These are phyloP conservation scores for Alternaria arbusti DNA, from an alignment of 2,329 filamentous ascomycete species.

Conservation along the genomic window DNA sequence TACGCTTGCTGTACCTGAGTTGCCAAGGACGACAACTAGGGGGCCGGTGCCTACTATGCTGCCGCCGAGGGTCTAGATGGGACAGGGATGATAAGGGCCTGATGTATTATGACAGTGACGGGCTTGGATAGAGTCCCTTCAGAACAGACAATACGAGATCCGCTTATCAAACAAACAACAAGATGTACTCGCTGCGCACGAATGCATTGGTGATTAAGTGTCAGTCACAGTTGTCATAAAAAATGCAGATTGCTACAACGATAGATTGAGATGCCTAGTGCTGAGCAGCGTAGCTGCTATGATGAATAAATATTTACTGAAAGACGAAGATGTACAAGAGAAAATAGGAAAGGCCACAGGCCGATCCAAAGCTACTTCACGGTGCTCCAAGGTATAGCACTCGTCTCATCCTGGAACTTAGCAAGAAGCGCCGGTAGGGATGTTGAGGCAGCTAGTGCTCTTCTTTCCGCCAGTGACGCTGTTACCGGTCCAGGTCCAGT, in stretches of 20 bases:
- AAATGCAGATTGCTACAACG: background rate
- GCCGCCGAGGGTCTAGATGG: slow-evolving; percentile 21
- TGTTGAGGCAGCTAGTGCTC: slow-evolving; percentile 40
- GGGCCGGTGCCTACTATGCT: slow-evolving; percentile 33
- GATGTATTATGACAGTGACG: no score
- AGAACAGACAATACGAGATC: background rate
- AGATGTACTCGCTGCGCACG: no score
- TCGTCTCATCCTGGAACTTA: slow-evolving; percentile 15
- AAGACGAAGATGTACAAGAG: background rate
- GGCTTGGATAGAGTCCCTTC: background rate
- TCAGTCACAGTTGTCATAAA: background rate
- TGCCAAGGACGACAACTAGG: slow-evolving; percentile 32
- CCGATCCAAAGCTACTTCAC: background rate
- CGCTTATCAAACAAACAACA: background rate
- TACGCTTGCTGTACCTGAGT: slow-evolving; percentile 27
- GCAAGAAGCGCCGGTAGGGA: slow-evolving; percentile 47
- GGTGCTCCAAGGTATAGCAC: background rate
- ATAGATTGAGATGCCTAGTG: background rate
- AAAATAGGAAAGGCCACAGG: background rate
- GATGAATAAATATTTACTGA: background rate
- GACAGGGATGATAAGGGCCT: background rate
- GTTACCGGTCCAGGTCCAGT: slow-evolving; percentile 62
- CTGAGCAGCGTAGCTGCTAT: background rate
- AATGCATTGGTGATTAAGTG: no score
- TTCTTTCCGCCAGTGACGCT: slow-evolving; percentile 47